phyloP scores from a whole-genome alignment of 257 asterid species.

The Orobanche coerulescens region DNA sequence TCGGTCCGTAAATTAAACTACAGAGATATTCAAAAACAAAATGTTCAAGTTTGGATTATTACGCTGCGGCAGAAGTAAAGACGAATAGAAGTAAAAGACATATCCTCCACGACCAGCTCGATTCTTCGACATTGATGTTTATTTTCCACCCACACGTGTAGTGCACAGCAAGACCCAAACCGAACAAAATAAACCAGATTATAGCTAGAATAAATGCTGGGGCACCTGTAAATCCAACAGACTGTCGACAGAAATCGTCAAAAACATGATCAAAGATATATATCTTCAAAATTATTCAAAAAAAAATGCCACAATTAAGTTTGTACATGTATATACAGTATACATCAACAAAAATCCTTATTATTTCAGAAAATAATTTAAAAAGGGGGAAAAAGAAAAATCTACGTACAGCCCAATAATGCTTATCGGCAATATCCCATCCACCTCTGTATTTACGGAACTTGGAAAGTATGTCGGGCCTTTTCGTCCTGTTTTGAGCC shows the following conservation, averaged over 20 bases:
- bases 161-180: constrained; percentile 62
- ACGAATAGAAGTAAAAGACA: constrained; percentile 60
- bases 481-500: constrained; percentile 71
- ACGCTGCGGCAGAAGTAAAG: constrained; percentile 81
- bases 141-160: constrained; percentile 79
- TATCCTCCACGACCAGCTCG: constrained; percentile 49
- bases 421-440: constrained; percentile 93
- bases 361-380: too few relatives aligned
- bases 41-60: constrained; percentile 32
- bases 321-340: neutral
- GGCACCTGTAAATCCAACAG: constrained; percentile 89
- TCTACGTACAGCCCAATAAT: constrained; percentile 81
- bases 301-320: neutral
- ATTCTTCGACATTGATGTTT: constrained; percentile 36
- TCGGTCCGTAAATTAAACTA: too few relatives aligned
- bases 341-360: neutral
- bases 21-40: too few relatives aligned
- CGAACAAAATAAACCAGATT: constrained; percentile 86
- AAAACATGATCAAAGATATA: neutral
- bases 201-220: constrained; percentile 60
- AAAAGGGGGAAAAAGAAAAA: constrained; percentile 10
- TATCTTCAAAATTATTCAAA: neutral
- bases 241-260: constrained; percentile 43
- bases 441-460: constrained; percentile 88
- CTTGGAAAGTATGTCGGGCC: constrained; percentile 71